Evolutionary conservation across 495 filamentous ascomycete species (phyloP), one percentile per base, ranked within the genome.

Genomic region (Aspergillus avenaceus): DNA sequence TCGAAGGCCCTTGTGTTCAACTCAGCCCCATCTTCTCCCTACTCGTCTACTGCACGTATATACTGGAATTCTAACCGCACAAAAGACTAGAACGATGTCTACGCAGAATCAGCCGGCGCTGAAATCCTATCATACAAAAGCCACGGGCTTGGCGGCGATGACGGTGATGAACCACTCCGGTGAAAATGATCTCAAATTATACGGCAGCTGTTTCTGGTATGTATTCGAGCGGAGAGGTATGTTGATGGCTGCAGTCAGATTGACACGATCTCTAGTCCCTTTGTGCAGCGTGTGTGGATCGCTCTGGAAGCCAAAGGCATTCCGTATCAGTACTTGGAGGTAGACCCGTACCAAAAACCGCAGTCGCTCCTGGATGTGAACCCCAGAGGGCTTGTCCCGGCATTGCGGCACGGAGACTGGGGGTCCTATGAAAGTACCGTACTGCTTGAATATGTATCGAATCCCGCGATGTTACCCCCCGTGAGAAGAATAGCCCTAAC

Each of bases 251-350:
- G 24, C 4, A 13, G 4, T 40, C 3, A 14, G 16, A 43, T 68
- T 71, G 42, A 71, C 29, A 19, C 29, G 9, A 24, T n/a, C 41
- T 27, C 21, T 46, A 83, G 79, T 61, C 84, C 85, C 4, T 96
- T 96, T 65, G 90, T 93, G 2, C 91, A 97, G 68, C 84, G 92
- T 11, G 90, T 96, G 16, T 97, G 92, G 92, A 95, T 97, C 54
- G 84, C 92, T 6, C 75, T 97, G n/a, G 91, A 97, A 66, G 69
- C 83, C 43, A 96, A 96, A 63, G 77, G 81, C 5, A 75, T 95
- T 34, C 73, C 74, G 18, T 97, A 97, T 58, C 88, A 96, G 61
- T 97, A 97, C 63, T 85, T 91, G 53, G 92, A 96, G 64, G 84
- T 90, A 23, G 88, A 96, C 60, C 90, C 90, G 3, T 95, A 91